Evolutionary conservation across 306 rosid genomes (phyloP), one percentile per base, ranked within the genome.

Genomic region (Vigna unguiculata): DNA sequence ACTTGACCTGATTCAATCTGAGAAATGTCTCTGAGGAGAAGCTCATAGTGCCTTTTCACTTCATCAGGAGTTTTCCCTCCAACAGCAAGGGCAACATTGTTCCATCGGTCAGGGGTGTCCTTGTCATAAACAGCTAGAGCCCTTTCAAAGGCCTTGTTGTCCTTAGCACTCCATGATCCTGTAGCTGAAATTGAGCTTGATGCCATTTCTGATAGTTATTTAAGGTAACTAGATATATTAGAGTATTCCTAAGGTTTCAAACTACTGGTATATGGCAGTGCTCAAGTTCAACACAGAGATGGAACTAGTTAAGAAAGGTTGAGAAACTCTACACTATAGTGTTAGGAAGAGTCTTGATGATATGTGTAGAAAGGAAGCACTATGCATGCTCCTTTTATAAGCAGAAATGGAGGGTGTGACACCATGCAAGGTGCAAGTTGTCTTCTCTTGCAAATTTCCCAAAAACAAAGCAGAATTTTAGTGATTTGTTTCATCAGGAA

Each of bases 51-150:
- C 45, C 81, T 86, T 87, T 88, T 92, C 17, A 92, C 97, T 78
- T 95, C 92, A 57, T 95, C 97, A 0, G 91, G 78, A 16, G 99
- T 90, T 82, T 95, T 95, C 0, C 91, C 90, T 6, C 96, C 97
- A 20, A 92, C 96, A 17, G 97, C 97, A 78, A 79, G 88, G 38
- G 99, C 97, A 41, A 95, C 91, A 76, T 95, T 90, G 86, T 83
- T 68, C 97, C 97, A 95, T 66, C 97, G 93, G 71, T 95, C 97
- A 1, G 97, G 93, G 40, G 97, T 95, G 80, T 92, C 99, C 82
- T 87, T 90, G 84, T 95, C 97, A 49, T 83, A 92, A 21, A 88
- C 83, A 13, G 99, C 99, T 40, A 95, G 80, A 22, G 99, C 99
- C 90, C 81, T 88, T 72, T 95, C 99, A 69, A 95, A 95, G 76